Base-by-base conservation (phyloP, 2,329 filamentous ascomycete species). In the Calonectria ilicicola region DNA sequence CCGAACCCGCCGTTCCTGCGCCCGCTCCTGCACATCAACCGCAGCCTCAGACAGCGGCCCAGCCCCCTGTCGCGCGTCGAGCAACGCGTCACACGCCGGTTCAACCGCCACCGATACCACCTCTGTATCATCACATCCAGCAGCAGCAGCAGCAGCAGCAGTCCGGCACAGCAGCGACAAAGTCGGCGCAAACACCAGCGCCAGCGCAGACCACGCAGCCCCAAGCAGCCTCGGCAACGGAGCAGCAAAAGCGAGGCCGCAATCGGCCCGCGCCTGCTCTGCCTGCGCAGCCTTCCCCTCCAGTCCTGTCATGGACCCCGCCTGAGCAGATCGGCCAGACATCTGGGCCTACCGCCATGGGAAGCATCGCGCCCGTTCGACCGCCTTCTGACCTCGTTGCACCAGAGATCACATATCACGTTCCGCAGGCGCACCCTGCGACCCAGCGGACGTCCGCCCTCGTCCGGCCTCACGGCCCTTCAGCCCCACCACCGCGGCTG, bases 351-450 rank as follows among this genome's bases (percentile, higher is more conserved):
- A 53, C 58, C 56, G 72, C 73, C 44, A 81, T 81, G 80, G 77
- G 72, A 47, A 78, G 72, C 70, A 56, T 79, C 56, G 67, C 72
- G 17, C 65, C 73, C 19, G 70, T 76, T 66, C 69, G 80, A 27
- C 82, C 82, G 5, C 80, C 80, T 9, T 81, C 84, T 19, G 80
- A 83, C 70, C 77, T 85, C 19, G 83, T 85, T 72, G 82, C 83
- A 17, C 84, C 84, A n/a, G 83, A 86, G 69, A 84, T 84, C 65
- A 83, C 83, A 38, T 85, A 86, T 69, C 84, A 85, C 66, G 81
- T 83, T 2, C 81, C 84, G 19, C 84, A 85, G 23, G 76, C 81
- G 32, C 79, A 81, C 63, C 17, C 76, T 70, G 74, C 78, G 73
- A 53, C 76, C 69, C 76, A 73, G 21, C 72, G 74, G 26, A 74